Base-by-base conservation (phyloP, 352 stramenopile species). In the Pythium oligandrum region DNA sequence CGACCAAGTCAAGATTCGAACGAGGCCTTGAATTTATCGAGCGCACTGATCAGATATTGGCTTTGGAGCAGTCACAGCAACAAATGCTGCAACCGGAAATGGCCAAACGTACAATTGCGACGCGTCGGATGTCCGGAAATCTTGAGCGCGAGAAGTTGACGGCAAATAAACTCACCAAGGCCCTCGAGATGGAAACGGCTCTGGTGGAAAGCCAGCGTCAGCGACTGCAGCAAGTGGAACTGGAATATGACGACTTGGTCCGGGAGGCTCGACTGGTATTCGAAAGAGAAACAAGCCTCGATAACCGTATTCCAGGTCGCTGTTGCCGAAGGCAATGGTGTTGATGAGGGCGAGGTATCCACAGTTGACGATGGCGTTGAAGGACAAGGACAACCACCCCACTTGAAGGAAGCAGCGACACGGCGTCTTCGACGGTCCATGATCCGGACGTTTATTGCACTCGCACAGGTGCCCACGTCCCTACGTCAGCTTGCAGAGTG, bases 401-500 rank as follows among this genome's bases (percentile, higher is more conserved):
- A 26, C 17, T 26, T 26, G 17, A 26, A 26, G 17, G 50, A 60
- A 33, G 55, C 40, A 1, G 31, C 43, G 0, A 38, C 34, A 1
- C 47, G 47, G 32, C 68, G 66, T 17, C 40, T 53, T 17, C 38
- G 48, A 3, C 55, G 56, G 1, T 59, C 54, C 1, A 57, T 73
- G 6, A 59, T 87, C 12, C 64, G 51, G 32, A 75, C 58, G 7
- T 85, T 92, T 45, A 48, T 54, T 1, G 51, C 62, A 0, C 54
- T 87, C 6, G 38, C 58, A 1, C 73, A 68, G 1, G 66, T 75
- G 4, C 73, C 78, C 3, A 78, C 75, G 2, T 73, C 73, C 1
- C 63, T 90, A 38, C 78, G 73, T 10, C 77, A 88, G 33, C 61
- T 92, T 3, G 71, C 77, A 0, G 79, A 90, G 46, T 92, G 79